phyloP scores from a whole-genome alignment of 1,284 basidiomycete genomes.

The Lignosus rhinocerotis region DNA sequence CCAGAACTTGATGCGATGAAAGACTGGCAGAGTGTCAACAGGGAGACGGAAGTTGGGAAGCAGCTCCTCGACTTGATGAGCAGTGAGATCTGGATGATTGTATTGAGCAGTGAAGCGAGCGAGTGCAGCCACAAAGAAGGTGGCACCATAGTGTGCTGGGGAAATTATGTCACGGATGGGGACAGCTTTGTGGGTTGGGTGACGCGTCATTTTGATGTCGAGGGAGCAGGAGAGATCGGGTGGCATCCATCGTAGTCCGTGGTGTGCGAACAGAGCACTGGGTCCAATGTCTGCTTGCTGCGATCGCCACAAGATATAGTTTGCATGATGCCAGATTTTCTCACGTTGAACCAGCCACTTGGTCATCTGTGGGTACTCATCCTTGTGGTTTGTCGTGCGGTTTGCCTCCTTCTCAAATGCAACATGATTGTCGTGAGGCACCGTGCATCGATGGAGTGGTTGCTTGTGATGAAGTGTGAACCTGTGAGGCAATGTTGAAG shows the following conservation, averaged over 20 bases:
- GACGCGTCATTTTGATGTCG: neutral
- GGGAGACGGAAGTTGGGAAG: neutral
- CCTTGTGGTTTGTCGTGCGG: conserved; percentile 19
- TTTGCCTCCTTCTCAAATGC: conserved; percentile 23
- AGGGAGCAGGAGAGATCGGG: neutral
- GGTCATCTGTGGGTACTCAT: conserved; percentile 38
- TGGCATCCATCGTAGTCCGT: neutral
- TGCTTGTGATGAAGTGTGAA: conserved; percentile 28
- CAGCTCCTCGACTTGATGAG: neutral
- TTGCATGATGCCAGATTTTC: conserved; percentile 29
- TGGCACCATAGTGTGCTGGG: neutral
- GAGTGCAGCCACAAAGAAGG: neutral
- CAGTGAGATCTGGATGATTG: neutral
- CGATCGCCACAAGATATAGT: conserved; percentile 16
- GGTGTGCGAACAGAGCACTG: conserved; percentile 1
- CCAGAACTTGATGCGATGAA: conserved; percentile 13
- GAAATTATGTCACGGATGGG: neutral
- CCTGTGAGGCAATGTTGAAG: conserved; percentile 27
- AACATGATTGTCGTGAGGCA: conserved; percentile 25
- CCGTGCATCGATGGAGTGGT: conserved; percentile 31
- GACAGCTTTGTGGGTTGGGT: neutral
- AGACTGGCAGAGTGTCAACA: conserved; percentile 6
- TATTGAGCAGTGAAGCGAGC: neutral
- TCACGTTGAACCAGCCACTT: conserved; percentile 35
- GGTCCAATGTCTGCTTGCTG: no score